Base-by-base conservation (phyloP, 1,139 yeast species). In the Candida buenavistaensis region DNA sequence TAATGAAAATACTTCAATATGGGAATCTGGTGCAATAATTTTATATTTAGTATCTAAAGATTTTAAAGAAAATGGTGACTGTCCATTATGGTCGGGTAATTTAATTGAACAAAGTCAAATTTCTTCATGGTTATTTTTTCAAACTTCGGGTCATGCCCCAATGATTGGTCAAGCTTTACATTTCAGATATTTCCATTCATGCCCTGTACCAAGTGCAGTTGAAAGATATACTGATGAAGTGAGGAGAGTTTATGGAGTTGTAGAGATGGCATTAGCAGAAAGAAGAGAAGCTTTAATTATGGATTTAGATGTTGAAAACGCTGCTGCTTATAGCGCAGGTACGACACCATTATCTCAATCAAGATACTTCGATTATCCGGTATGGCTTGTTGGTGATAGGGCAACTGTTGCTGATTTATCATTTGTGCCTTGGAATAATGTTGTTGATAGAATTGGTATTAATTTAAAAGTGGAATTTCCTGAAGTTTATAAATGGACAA, bases 161-260 rank as follows among this genome's bases (percentile, higher is more conserved):
- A 90, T 90, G 96, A 87, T 90, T 51, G 97, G 97, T 15, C 97
- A 90, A 59, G 97, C 97, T 3, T 73, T 89, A 50, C 97, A 90
- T 68, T 90, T 90, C 67, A 73, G 92, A 51, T 87, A 86, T 59
- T 89, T 89, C 71, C 97, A 90, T 59, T 76, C 92, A 6, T 84
- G 85, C 40, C 84, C 83, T 40, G 88, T 90, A 3, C 88, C 92
- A 13, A 79, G 89, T 44, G 97, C 97, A 2, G 86, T 89, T 23
- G 95, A 86, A 51, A 72, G 97, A 52, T 90, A 90, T 59, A 83
- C 89, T 1, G 96, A 88, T 50, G 97, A 90, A 62, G 97, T 90
- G 15, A 73, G 96, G 52, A 72, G 97, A 45, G 96, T 90, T 20
- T 89, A 88, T 52, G 95, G 96, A 3, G 97, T 90, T 19, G 78